Conservation (phyloP, 106 monocot genomes). For the Allium sativum region DNA sequence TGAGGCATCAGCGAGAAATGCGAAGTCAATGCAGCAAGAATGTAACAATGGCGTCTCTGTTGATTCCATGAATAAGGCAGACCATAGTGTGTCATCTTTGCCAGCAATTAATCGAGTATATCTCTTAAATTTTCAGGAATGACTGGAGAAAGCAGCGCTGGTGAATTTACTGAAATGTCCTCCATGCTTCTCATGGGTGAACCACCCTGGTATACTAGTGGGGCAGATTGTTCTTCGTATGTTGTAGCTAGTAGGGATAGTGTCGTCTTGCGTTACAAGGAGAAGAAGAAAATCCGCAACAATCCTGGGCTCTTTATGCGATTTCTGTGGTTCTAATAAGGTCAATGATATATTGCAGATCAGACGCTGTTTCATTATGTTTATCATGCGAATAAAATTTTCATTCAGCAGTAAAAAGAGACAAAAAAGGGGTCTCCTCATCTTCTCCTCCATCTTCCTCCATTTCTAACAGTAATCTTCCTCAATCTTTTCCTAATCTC, state of each 20-base stretch:
- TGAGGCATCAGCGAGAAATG: constrained; percentile 29
- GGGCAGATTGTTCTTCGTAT: constrained; percentile 21
- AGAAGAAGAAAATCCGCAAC: too few relatives aligned
- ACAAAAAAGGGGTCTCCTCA: too few relatives aligned
- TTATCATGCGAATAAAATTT: constrained; percentile 36
- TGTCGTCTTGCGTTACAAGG: constrained; percentile 80
- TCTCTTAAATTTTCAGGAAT: constrained; percentile 67
- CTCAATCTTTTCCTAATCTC: too few relatives aligned
- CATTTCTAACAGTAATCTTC: too few relatives aligned
- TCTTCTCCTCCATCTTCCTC: too few relatives aligned
- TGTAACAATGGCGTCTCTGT: constrained; percentile 30
- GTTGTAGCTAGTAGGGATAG: constrained; percentile 41
- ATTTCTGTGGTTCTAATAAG: constrained; percentile 34
- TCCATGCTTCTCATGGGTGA: constrained; percentile 46
- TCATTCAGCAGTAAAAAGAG: too few relatives aligned
- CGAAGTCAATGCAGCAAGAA: constrained; percentile 26
- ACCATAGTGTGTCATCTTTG: constrained; percentile 34
- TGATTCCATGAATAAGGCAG: constrained; percentile 41
- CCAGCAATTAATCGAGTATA: constrained; percentile 30
- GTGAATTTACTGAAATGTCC: constrained; percentile 44
- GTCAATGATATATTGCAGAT: constrained; percentile 31
- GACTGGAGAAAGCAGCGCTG: constrained; percentile 66
- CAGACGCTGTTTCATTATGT: constrained; percentile 39
- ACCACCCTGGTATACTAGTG: constrained; percentile 46
- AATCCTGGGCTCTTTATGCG: constrained; percentile 33